Evolutionary conservation across 768 basidiomycete species (phyloP), one percentile per base, ranked within the genome.

Genomic region (Amanita rimosa): DNA sequence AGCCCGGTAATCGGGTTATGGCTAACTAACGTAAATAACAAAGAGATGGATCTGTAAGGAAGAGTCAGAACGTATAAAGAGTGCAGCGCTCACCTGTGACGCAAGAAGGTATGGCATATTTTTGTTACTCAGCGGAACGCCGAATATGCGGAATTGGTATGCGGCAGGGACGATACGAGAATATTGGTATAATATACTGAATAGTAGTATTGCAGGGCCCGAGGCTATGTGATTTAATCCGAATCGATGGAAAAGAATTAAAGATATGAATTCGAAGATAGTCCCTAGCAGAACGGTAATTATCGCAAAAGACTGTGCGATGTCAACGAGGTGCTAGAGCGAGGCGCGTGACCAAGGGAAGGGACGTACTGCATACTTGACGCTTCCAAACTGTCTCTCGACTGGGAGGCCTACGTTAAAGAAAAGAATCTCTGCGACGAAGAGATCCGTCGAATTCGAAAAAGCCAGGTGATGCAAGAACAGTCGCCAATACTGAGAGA

Each of bases 111-210:
- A 91, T 8, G 70, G 67, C 58, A 84, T 77, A 36, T 76, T 72
- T 62, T 94, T 93, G 73, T 86, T 90, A 55, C 73, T 84, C 48
- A 90, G 64, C 8, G 79, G 65, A 16, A 91, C 52, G 2, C 84
- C 85, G 55, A 90, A 85, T 22, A 94, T 72, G 24, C 78, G 74
- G 63, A 85, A 89, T 39, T 71, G 72, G 64, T 94, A 95, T 1
- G 77, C 71, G 0, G 80, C 64, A 1, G 92, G 92, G 1, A 92
- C 79, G 36, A 88, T 74, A 37, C 88, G 68, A 45, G 77, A 78
- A 62, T 87, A 85, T 59, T 94, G 90, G 62, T 91, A 94, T 24
- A 94, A 58, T 33, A 89, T 74, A 61, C 75, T 83, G 72, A 92
- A 92, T 19, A 89, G 58, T 1, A 93, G 57, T 2, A 83, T 71